Conservation (phyloP, 331 rosid species). For the Spiraea crenata region DNA sequence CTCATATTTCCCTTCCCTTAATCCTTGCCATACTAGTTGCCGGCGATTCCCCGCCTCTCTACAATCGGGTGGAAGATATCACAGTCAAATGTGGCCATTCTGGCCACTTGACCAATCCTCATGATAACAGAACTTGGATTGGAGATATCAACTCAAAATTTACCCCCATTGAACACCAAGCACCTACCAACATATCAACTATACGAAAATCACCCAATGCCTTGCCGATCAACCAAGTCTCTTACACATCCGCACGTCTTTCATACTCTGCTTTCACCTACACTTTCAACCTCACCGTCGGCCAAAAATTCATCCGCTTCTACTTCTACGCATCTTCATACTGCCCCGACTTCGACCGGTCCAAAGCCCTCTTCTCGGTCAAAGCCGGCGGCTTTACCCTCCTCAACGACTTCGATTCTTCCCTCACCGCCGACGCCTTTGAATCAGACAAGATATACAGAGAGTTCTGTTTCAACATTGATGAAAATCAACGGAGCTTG, state of each 20-base stretch:
- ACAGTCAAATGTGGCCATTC: no score
- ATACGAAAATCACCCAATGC: background rate
- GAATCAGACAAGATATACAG: background rate
- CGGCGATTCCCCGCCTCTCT: no score
- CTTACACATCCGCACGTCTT: slow-evolving; percentile 26
- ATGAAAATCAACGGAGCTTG: background rate
- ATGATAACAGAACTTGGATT: no score
- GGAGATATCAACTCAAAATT: no score
- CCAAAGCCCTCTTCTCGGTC: no score
- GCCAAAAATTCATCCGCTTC: slow-evolving; percentile 29
- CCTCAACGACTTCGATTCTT: no score
- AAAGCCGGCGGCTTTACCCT: no score
- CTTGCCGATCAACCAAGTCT: background rate
- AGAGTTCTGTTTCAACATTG: slow-evolving; percentile 25
- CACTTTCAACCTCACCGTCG: background rate
- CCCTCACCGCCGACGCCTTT: background rate
- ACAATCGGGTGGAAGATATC: no score
- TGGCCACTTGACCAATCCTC: no score
- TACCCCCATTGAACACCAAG: no score
- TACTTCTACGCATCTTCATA: slow-evolving; percentile 13
- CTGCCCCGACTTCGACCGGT: slow-evolving; percentile 10
- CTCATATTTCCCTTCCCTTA: slow-evolving; percentile 1
- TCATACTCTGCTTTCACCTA: slow-evolving; percentile 27
- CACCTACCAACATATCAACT: background rate
- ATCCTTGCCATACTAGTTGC: no score